These are phyloP conservation scores for Grosmannia penicillata DNA, from an alignment of 2,329 filamentous ascomycete genomes.

Conservation along the genomic window DNA sequence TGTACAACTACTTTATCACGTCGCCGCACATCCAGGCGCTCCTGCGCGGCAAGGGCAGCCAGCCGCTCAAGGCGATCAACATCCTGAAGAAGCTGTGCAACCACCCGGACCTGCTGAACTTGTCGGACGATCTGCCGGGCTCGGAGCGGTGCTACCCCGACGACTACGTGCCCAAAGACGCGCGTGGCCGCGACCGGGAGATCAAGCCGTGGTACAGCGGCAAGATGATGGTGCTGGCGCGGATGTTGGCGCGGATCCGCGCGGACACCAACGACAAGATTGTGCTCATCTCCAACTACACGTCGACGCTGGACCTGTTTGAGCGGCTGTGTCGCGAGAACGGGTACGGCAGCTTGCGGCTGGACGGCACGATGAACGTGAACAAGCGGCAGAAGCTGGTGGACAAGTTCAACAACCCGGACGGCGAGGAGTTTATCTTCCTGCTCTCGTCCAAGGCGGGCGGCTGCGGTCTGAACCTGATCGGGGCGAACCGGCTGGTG, in stretches of 20 bases:
- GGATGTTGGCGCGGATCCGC: slow-evolving; percentile 91
- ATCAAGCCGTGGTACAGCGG: slow-evolving; percentile 93
- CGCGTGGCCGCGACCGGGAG: slow-evolving; percentile 78
- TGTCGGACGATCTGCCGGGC: slow-evolving; percentile 72
- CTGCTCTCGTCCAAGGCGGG: slow-evolving; percentile 94
- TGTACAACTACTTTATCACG: slow-evolving; percentile 96
- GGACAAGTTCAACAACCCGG: slow-evolving; percentile 91
- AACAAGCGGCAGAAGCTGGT: slow-evolving; percentile 95
- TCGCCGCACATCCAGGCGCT: slow-evolving; percentile 90
- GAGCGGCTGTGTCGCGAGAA: slow-evolving; percentile 77
- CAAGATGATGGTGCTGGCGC: slow-evolving; percentile 96
- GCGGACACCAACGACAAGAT: slow-evolving; percentile 98
- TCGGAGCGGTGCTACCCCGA: slow-evolving; percentile 69
- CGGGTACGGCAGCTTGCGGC: slow-evolving; percentile 70
- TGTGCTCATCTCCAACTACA: slow-evolving; percentile 97
- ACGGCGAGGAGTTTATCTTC: slow-evolving; percentile 84
- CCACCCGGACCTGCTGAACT: slow-evolving; percentile 80
- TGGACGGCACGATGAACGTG: slow-evolving; percentile 96
- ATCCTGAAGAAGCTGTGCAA: slow-evolving; percentile 98
- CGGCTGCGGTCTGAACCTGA: slow-evolving; percentile 89
- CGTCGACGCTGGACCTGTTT: slow-evolving; percentile 87
- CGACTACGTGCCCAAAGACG: slow-evolving; percentile 78
- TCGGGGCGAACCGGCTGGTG: slow-evolving; percentile 85
- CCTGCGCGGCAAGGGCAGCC: slow-evolving; percentile 83
- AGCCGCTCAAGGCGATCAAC: slow-evolving; percentile 91